A percentile compares a stretch with the other conserved stretches of the same genome.
Conservation (phyloP, 805 yeast species). For the Saccharomycopsis amapae region DNA sequence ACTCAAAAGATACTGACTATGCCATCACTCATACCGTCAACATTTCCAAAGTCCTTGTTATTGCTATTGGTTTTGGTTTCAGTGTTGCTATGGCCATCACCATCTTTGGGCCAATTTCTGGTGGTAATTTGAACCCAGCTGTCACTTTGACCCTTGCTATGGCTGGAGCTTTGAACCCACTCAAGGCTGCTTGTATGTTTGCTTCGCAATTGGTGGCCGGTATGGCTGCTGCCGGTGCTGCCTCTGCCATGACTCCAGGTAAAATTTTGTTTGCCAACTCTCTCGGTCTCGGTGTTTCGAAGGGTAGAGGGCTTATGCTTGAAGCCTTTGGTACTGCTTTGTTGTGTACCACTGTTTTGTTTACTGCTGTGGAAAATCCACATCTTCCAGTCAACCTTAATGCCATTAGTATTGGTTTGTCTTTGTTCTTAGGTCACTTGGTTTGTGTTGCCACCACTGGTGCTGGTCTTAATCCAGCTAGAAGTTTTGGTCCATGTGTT, state of each 20-base stretch:
- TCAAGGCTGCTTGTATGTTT: conserved; percentile 61
- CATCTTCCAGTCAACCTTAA: conserved; percentile 65
- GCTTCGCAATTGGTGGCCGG: conserved; percentile 73
- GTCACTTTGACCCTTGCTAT: conserved; percentile 69
- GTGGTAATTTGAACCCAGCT: conserved; percentile 88
- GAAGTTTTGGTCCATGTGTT: conserved; percentile 78
- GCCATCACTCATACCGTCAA: conserved; percentile 48
- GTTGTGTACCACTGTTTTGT: conserved; percentile 68
- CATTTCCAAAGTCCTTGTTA: conserved; percentile 58
- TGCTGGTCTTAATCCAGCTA: conserved; percentile 84
- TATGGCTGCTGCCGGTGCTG: conserved; percentile 90
- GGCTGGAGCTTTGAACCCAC: conserved; percentile 65
- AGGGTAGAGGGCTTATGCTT: conserved; percentile 67
- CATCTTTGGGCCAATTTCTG: conserved; percentile 67
- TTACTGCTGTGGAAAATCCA: conserved; percentile 79
- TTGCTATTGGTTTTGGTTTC: conserved; percentile 80
- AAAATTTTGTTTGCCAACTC: conserved; percentile 61
- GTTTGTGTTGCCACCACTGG: conserved; percentile 79
- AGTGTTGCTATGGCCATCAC: conserved; percentile 71
- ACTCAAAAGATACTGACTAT: conserved; percentile 28
- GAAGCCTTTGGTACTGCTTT: conserved; percentile 76
- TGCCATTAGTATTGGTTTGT: conserved; percentile 75
- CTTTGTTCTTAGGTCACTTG: conserved; percentile 77
- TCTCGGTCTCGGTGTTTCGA: conserved; percentile 66
- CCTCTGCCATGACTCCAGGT: conserved; percentile 81